Percentiles rank a stretch among this genome's conserved stretches.
These are phyloP conservation scores for Daldinia loculata DNA, from an alignment of 495 filamentous ascomycete genomes.

Conservation along the genomic window DNA sequence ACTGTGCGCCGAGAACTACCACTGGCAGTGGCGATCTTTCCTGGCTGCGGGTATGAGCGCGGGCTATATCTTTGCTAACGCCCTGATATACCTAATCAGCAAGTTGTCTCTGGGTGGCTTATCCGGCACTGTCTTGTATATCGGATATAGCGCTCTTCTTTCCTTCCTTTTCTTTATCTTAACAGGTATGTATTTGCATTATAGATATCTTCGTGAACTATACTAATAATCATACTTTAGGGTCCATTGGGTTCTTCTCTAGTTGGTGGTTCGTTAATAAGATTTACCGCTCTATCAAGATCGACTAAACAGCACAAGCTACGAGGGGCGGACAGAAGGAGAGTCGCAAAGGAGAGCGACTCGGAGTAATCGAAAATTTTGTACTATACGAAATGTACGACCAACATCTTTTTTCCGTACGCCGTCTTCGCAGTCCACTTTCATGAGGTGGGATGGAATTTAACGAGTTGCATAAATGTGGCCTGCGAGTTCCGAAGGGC, in stretches of 20 bases:
- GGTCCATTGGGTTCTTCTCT: conserved; percentile 93
- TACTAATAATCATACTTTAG: conserved; percentile 55
- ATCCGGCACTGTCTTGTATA: conserved; percentile 86
- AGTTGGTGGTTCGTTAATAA: conserved; percentile 92
- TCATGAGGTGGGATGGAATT: conserved; percentile 9
- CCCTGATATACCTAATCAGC: conserved; percentile 86
- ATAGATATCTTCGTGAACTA: not conserved
- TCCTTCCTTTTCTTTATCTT: conserved; percentile 92
- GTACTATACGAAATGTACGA: conserved; percentile 41
- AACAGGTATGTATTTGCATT: conserved; percentile 70
- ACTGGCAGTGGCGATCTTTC: conserved; percentile 98
- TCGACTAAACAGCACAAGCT: conserved; percentile 68
- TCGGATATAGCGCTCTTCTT: conserved; percentile 90
- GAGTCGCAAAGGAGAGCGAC: not conserved
- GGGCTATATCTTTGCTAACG: conserved; percentile 87
- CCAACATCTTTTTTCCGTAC: conserved; percentile 10
- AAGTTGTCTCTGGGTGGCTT: conserved; percentile 84
- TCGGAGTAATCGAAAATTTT: not conserved
- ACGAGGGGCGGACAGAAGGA: not conserved
- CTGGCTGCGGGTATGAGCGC: conserved; percentile 86
- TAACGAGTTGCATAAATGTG: conserved; percentile 26
- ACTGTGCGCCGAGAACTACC: conserved; percentile 95
- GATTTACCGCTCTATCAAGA: conserved; percentile 96
- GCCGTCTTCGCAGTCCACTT: conserved; percentile 6
- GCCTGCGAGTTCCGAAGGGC: conserved; percentile 12